Percentiles rank a stretch among this genome's conserved stretches.
Evolutionary conservation across 805 yeast species (phyloP).

Genomic region (Myxozyma lipomycoides): DNA sequence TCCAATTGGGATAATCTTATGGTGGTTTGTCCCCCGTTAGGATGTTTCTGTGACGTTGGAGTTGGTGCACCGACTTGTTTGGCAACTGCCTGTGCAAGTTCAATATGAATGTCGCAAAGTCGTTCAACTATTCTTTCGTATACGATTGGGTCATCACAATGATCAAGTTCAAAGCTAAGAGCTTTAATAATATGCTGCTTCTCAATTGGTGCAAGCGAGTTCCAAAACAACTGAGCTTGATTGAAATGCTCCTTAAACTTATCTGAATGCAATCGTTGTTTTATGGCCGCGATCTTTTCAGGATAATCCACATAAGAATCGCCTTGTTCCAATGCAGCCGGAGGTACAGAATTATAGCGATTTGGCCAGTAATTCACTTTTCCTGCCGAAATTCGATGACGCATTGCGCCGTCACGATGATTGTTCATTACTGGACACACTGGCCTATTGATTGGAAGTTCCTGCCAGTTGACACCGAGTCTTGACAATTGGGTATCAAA

Average conservation of each 20-base stretch:
- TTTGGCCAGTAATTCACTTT: conserved; percentile 12
- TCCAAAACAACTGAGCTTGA: conserved; percentile 7
- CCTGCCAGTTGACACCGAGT: conserved; percentile 9
- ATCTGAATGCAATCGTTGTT: neutral
- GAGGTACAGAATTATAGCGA: neutral
- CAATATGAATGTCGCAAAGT: neutral
- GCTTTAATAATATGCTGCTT: conserved; percentile 6
- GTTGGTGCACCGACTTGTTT: conserved; percentile 5
- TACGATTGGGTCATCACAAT: conserved; percentile 9
- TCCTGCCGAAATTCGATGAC: conserved; percentile 6
- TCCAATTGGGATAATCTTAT: conserved; percentile 2
- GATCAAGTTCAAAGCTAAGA: conserved; percentile 5
- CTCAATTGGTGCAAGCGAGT: conserved; percentile 4
- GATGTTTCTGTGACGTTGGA: neutral
- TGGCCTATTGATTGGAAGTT: conserved; percentile 8
- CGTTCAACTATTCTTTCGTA: conserved; percentile 3
- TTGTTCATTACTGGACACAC: conserved; percentile 6
- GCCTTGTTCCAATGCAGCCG: neutral
- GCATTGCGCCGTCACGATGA: conserved; percentile 8
- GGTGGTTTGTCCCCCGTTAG: neutral
- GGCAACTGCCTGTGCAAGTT: conserved; percentile 6
- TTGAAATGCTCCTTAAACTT: conserved; percentile 5
- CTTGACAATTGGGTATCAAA: conserved; percentile 7
- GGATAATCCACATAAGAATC: conserved; percentile 3
- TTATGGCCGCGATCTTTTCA: conserved; percentile 1